Conservation (phyloP, 768 basidiomycete species). For the Lactarius trivialis region DNA sequence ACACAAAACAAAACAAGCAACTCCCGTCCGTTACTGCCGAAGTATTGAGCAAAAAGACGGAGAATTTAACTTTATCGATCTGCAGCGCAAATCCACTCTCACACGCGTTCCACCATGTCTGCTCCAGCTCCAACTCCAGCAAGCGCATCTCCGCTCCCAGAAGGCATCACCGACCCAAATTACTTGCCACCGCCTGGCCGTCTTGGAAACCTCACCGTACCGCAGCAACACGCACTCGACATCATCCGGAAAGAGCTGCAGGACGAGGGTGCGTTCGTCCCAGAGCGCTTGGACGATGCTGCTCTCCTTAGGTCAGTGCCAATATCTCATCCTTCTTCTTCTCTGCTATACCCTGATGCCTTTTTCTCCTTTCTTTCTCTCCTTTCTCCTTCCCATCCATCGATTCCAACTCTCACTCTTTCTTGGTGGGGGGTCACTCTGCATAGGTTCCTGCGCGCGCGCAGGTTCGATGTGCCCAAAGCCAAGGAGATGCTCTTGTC, state of each 20-base stretch:
- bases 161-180: conserved; percentile 54
- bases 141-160: conserved; percentile 49
- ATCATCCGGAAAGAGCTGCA: conserved; percentile 59
- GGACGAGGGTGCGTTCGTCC: conserved; percentile 53
- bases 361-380: too few relatives aligned
- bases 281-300: conserved; percentile 64
- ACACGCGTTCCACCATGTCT: not conserved
- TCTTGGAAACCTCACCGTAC: conserved; percentile 66
- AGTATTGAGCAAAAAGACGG: too few relatives aligned
- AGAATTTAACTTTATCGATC: not conserved
- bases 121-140: conserved; percentile 29
- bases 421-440: not conserved
- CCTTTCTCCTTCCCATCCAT: not conserved
- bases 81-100: not conserved
- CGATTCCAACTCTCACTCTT: not conserved
- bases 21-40: too few relatives aligned
- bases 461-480: conserved; percentile 81
- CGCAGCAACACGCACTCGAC: conserved; percentile 59
- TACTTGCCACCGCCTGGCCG: conserved; percentile 66
- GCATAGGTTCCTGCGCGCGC: conserved; percentile 79
- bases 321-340: not conserved
- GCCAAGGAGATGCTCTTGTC: conserved; percentile 79
- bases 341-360: not conserved
- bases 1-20: not conserved
- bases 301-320: conserved; percentile 52